Conservation (phyloP, 805 yeast species). For the Candida krabiensis region DNA sequence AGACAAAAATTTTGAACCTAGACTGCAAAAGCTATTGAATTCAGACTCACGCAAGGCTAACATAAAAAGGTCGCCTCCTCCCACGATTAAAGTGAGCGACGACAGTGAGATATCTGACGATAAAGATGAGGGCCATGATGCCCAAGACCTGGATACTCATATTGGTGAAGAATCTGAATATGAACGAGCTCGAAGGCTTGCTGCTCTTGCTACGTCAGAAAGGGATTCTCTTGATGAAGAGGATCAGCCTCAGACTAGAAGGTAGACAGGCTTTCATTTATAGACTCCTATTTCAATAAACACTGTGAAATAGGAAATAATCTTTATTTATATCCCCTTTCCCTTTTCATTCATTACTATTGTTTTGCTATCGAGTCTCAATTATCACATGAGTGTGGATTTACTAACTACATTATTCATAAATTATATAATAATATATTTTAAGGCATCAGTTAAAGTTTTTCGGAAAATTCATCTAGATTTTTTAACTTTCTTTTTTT, state of each 20-base stretch:
- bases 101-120: constrained; percentile 11
- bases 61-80: constrained; percentile 13
- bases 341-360: no score
- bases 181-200: constrained; percentile 31
- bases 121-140: constrained; percentile 17
- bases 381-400: no score
- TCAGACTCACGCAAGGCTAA: constrained; percentile 24
- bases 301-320: no score
- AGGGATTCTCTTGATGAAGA: constrained; percentile 40
- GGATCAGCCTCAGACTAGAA: constrained; percentile 20
- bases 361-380: no score
- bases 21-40: constrained; percentile 24
- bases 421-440: no score
- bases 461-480: no score
- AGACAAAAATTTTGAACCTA: constrained; percentile 25
- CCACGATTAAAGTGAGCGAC: constrained; percentile 1
- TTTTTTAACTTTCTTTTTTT: no score
- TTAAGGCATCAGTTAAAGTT: no score
- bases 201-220: constrained; percentile 27
- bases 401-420: no score
- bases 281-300: no score
- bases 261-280: background rate
- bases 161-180: constrained; percentile 21
- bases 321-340: no score
- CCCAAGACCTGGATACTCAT: constrained; percentile 6